A percentile compares a stretch with the other conserved stretches of the same genome.
These are phyloP conservation scores for Canna indica DNA, from an alignment of 176 grass and related monocot species.

Conservation along the genomic window DNA sequence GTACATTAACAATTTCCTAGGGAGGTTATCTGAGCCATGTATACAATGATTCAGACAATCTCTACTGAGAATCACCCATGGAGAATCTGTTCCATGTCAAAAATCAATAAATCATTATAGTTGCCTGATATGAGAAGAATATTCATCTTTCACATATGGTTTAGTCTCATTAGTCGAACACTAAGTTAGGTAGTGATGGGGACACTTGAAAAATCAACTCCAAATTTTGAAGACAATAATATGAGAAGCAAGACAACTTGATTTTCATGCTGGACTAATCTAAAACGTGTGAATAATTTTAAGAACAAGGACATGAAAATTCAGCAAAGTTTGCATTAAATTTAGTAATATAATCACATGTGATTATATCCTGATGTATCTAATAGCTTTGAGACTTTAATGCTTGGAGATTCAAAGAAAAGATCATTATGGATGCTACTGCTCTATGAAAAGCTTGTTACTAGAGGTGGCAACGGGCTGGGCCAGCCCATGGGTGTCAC, in stretches of 20 bases:
- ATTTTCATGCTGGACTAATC: not conserved
- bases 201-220: too few species aligned
- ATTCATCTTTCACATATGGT: too few species aligned
- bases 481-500: too few species aligned
- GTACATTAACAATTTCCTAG: conserved; percentile 66
- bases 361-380: too few species aligned
- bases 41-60: conserved; percentile 54
- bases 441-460: too few species aligned
- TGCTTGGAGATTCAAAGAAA: too few species aligned
- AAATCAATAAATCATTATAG: not conserved
- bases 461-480: too few species aligned
- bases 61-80: conserved; percentile 68
- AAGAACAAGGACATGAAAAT: not conserved
- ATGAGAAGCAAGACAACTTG: not conserved
- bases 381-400: too few species aligned
- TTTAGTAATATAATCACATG: too few species aligned
- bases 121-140: not conserved
- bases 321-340: not conserved
- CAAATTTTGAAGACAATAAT: too few species aligned
- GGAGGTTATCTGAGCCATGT: conserved; percentile 51
- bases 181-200: too few species aligned
- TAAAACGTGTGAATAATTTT: not conserved
- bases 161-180: not conserved
- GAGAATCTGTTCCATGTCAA: conserved; percentile 40
- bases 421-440: too few species aligned